Evolutionary conservation across 2,329 filamentous ascomycete genomes (phyloP), one percentile per base, ranked within the genome.

Genomic region (Neophaeococcomyces aloes): DNA sequence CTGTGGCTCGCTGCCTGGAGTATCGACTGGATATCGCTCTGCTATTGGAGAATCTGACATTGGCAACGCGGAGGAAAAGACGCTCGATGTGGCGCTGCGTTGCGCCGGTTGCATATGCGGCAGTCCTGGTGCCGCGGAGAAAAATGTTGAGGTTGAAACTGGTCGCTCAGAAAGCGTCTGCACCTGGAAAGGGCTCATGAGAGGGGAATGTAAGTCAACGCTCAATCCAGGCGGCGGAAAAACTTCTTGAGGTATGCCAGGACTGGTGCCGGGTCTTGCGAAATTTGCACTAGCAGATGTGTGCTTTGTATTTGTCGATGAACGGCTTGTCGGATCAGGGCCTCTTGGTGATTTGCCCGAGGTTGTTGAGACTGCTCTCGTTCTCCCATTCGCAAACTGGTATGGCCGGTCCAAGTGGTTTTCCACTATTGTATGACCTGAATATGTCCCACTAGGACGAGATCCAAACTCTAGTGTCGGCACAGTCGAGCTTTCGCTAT

Each of bases 31-130:
- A n/a, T 59, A 57, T 30, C 52, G 51, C n/a, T 47, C 4, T n/a
- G 32, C 14, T 8, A 44, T 41, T 6, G 74, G 69, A 1, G 70
- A 72, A 54, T 93, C 85, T 1, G 80, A 75, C 66, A 88, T 75
- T 1, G 87, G 87, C 59, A 94, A 75, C 4, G 87, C 87, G 1
- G 87, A 94, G 48, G 85, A 85, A 67, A 94, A 94, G 17, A 94
- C 68, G 4, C 81, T 83, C 0, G 83, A 88, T 31, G 42, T 15
- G 42, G 37, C 14, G 25, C 25, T 18, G 13, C 48, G 48, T 19
- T 43, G 55, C 10, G 30, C 21, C 5, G 31, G 6, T 76, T 81
- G 32, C 81, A 78, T 30, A 71, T 69, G 25, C 68, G 46, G 60
- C 11, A 52, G 51, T 4, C 47, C 53, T 30, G 57, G 47, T 41